Conservation (phyloP, 495 filamentous ascomycete species). For the Penicillium samsonianum region DNA sequence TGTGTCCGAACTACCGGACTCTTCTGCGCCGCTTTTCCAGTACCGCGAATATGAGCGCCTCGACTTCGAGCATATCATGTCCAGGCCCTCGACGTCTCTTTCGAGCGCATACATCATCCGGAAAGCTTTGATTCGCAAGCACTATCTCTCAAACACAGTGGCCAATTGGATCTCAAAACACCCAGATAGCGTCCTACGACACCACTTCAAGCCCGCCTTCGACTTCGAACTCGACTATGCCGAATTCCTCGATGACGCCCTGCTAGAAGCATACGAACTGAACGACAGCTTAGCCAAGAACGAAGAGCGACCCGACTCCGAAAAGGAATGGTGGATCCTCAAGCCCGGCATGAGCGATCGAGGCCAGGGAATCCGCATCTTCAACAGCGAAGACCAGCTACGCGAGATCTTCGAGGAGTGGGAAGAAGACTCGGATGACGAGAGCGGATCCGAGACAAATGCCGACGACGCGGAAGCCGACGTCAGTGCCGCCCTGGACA, state of each 20-base stretch:
- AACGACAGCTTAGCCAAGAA: conserved; percentile 73
- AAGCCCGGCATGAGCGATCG: conserved; percentile 97
- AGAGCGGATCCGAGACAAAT: conserved; percentile 32
- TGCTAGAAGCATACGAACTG: conserved; percentile 86
- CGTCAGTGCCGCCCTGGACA: conserved; percentile 29
- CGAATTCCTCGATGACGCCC: conserved; percentile 91
- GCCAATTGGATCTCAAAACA: conserved; percentile 79
- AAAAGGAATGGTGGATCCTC: conserved; percentile 94
- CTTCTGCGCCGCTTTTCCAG: conserved; percentile 63
- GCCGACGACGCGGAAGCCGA: conserved; percentile 40
- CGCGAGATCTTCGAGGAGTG: conserved; percentile 85
- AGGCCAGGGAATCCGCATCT: conserved; percentile 88
- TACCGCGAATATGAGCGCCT: conserved; percentile 84
- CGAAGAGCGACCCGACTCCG: conserved; percentile 41
- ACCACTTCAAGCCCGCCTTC: conserved; percentile 70
- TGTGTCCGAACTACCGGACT: conserved; percentile 43
- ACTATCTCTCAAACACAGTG: conserved; percentile 81
- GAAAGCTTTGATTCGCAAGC: conserved; percentile 96
- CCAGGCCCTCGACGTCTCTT: conserved; percentile 58
- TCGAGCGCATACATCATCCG: conserved; percentile 89
- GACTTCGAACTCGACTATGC: conserved; percentile 94
- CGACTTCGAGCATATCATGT: conserved; percentile 72
- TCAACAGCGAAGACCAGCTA: conserved; percentile 78
- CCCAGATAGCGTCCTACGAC: conserved; percentile 64
- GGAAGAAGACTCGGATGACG: conserved; percentile 60